Base-by-base conservation (phyloP, 257 asterid genomes). In the Penstemon davidsonii region DNA sequence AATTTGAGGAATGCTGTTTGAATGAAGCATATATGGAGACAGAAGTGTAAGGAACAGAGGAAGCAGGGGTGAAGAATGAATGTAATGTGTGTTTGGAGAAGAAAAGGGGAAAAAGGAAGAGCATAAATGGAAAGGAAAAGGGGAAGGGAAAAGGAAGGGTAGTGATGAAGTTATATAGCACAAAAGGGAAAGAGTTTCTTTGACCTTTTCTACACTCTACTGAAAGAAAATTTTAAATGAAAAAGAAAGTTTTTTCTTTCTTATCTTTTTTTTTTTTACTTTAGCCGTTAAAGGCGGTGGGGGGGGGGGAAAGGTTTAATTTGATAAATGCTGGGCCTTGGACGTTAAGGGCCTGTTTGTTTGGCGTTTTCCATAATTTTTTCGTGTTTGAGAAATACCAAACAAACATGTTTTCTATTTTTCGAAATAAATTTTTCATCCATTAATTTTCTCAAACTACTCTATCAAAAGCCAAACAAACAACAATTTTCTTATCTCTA, bases 301-400 rank as follows among this genome's bases (percentile, higher is more conserved):
- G 57, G 72, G 57, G 2, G n/a, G 33, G 2, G 33, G 60, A 57
- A 12, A 13, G 66, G 73, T 68, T 25, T 62, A 69, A 78, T 49
- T 49, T 25, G 54, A 9, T 49, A 15, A 49, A 45, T 81, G 95
- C 90, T 95, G 95, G 95, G 95, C 88, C 95, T 84, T 82, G 70
- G 75, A 87, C 96, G 96, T 82, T 73, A 75, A n/a, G n/a, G n/a
- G n/a, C n/a, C n/a, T n/a, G n/a, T n/a, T n/a, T n/a, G n/a, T n/a
- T n/a, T n/a, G n/a, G n/a, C n/a, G n/a, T n/a, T n/a, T n/a, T n/a
- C n/a, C n/a, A n/a, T n/a, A n/a, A n/a, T n/a, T n/a, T n/a, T n/a
- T n/a, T n/a, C n/a, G n/a, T n/a, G n/a, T n/a, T n/a, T n/a, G n/a
- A n/a, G n/a, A n/a, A n/a, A n/a, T n/a, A n/a, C n/a, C n/a, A n/a